Evolutionary conservation across 306 rosid species (phyloP).

Genomic region (Canavalia ensiformis): DNA sequence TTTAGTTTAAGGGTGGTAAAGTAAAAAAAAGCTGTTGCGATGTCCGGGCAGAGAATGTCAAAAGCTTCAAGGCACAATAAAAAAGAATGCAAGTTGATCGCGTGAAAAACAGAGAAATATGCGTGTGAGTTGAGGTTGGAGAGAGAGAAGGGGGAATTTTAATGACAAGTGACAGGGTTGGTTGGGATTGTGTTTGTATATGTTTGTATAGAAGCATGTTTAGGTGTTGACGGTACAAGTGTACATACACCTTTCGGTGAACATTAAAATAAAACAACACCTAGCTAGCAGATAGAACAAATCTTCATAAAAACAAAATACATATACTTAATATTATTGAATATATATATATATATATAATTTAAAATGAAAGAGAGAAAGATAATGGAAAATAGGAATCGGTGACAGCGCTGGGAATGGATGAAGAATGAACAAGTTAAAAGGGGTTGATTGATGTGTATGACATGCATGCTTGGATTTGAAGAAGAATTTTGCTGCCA

Average conservation of each 20-base stretch:
- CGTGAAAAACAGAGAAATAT: conserved; percentile 46
- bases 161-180: conserved; percentile 33
- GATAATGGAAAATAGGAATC: conserved; percentile 3
- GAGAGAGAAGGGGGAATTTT: conserved; percentile 15
- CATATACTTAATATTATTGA: no score
- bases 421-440: neutral
- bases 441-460: neutral
- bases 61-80: conserved; percentile 55
- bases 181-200: conserved; percentile 36
- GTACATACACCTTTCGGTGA: conserved; percentile 48
- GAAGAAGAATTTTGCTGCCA: neutral
- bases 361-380: neutral
- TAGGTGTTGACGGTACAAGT: conserved; percentile 43
- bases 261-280: neutral
- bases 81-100: conserved; percentile 51
- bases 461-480: neutral
- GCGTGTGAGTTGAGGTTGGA: conserved; percentile 32
- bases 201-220: conserved; percentile 43
- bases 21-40: conserved; percentile 44
- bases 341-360: no score
- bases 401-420: neutral
- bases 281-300: no score
- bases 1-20: conserved; percentile 41
- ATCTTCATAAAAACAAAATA: no score
- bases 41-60: conserved; percentile 60